Evolutionary conservation across 1,284 basidiomycete genomes (phyloP).

Genomic region (Apiotrichum laibachii): DNA sequence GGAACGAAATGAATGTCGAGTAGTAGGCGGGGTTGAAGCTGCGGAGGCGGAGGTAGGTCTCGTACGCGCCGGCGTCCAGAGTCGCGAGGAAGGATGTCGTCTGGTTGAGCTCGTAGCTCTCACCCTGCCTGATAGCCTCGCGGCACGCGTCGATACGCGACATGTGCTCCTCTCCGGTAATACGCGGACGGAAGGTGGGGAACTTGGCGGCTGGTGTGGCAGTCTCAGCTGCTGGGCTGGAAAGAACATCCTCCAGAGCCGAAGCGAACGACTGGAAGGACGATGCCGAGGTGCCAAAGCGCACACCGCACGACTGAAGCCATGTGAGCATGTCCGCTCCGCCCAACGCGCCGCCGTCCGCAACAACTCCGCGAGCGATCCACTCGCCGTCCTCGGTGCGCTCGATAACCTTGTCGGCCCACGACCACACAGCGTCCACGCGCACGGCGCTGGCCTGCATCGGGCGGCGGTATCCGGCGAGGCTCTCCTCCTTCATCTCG

Average conservation of each 20-base stretch:
- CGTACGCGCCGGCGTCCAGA: slow-evolving; percentile 37
- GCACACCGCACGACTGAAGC: slow-evolving; percentile 32
- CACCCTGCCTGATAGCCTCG: slow-evolving; percentile 73
- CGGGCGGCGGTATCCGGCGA: slow-evolving; percentile 41
- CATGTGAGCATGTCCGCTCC: slow-evolving; percentile 32
- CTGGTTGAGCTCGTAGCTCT: slow-evolving; percentile 95
- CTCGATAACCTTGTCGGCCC: slow-evolving; percentile 51
- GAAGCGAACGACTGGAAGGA: slow-evolving; percentile 28
- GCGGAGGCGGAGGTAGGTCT: slow-evolving; percentile 60
- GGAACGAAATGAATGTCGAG: slow-evolving; percentile 73
- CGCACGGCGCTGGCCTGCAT: slow-evolving; percentile 15
- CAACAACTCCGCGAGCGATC: slow-evolving; percentile 51
- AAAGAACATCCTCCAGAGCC: slow-evolving; percentile 13
- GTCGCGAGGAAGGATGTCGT: slow-evolving; percentile 64
- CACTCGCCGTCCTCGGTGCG: slow-evolving; percentile 49
- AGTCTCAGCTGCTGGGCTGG: neutral
- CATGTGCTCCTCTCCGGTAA: slow-evolving; percentile 59
- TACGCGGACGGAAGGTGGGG: slow-evolving; percentile 42
- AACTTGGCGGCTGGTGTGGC: slow-evolving; percentile 22
- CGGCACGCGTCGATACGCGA: slow-evolving; percentile 70
- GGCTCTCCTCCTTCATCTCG: slow-evolving; percentile 57
- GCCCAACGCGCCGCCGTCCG: slow-evolving; percentile 5
- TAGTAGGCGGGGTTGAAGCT: slow-evolving; percentile 85
- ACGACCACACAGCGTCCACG: slow-evolving; percentile 50
- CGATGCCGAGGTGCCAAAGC: slow-evolving; percentile 27